Evolutionary conservation across 2,329 filamentous ascomycete species (phyloP).

Genomic region (Trichoderma gracile): DNA sequence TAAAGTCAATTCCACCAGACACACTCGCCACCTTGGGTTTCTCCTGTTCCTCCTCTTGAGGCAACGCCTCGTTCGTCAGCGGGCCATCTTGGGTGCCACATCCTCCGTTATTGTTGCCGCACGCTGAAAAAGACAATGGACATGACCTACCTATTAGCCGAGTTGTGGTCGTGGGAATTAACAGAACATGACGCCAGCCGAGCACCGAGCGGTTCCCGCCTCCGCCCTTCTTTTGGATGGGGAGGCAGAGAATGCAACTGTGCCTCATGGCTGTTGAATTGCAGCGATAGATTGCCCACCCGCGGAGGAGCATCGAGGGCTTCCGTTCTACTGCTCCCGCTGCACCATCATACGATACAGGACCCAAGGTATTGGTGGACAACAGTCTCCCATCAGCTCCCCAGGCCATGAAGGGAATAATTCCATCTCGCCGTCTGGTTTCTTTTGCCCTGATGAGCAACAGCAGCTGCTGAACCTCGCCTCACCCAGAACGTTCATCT

Average conservation of each 20-base stretch:
- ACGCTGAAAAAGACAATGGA: neutral
- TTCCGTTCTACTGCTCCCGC: neutral
- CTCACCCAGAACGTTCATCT: neutral
- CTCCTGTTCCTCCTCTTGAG: constrained; percentile 1
- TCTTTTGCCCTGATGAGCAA: neutral
- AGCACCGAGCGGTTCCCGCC: constrained; percentile 1
- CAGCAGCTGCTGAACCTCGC: neutral
- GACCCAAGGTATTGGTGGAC: neutral
- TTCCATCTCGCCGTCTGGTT: neutral
- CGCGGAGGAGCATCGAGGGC: constrained; percentile 4
- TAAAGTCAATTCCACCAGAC: constrained; percentile 12
- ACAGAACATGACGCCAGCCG: constrained; percentile 10
- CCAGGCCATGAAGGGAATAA: neutral
- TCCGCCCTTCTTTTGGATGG: neutral
- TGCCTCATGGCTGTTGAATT: constrained; percentile 17
- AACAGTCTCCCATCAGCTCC: neutral
- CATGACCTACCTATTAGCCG: neutral
- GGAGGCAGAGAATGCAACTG: neutral
- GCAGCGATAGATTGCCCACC: constrained; percentile 8
- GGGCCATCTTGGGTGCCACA: neutral
- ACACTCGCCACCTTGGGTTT: neutral
- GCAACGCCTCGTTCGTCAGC: constrained; percentile 20
- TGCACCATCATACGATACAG: too few species aligned
- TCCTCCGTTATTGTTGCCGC: neutral
- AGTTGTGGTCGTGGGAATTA: neutral